Percentiles rank a stretch among this genome's conserved stretches.
Evolutionary conservation across 1,284 basidiomycete genomes (phyloP).

Genomic region (Gymnopus androsaceus): DNA sequence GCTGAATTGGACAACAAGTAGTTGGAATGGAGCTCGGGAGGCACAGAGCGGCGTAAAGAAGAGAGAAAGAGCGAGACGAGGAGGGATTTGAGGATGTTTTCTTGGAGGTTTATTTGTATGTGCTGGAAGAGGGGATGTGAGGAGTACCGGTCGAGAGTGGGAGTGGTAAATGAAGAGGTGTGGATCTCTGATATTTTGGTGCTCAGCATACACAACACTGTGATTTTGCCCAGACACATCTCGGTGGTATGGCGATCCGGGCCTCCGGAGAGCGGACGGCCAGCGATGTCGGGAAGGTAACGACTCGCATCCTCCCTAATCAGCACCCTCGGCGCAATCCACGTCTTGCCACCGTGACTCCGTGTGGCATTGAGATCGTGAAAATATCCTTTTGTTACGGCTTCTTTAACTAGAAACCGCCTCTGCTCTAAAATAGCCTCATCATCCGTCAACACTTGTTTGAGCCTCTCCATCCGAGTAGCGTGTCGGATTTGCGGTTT

Average conservation of each 20-base stretch:
- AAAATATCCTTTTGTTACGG: conserved; percentile 82
- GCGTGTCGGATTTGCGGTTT: conserved; percentile 57
- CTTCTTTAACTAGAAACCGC: conserved; percentile 81
- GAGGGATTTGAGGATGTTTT: conserved; percentile 88
- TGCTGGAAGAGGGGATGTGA: conserved; percentile 76
- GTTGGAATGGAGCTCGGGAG: conserved; percentile 65
- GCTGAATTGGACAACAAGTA: conserved; percentile 86
- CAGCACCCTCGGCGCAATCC: conserved; percentile 88
- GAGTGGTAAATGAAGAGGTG: conserved; percentile 70
- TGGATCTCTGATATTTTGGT: conserved; percentile 92
- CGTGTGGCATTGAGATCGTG: conserved; percentile 84
- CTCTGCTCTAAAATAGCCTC: conserved; percentile 74
- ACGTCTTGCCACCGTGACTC: conserved; percentile 90
- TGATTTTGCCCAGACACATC: conserved; percentile 76
- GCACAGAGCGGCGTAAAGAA: conserved; percentile 69
- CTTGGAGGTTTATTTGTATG: conserved; percentile 83
- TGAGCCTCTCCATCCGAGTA: conserved; percentile 68
- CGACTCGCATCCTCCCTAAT: conserved; percentile 84
- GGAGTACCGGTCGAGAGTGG: conserved; percentile 63
- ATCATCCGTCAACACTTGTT: conserved; percentile 68
- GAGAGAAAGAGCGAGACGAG: conserved; percentile 79
- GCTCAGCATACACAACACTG: conserved; percentile 78
- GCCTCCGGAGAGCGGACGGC: conserved; percentile 63
- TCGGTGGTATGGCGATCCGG: conserved; percentile 75
- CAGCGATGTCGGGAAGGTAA: conserved; percentile 89